These are phyloP conservation scores for Yamadazyma kanchanaburiensis DNA, from an alignment of 1,139 yeast species.

Conservation along the genomic window DNA sequence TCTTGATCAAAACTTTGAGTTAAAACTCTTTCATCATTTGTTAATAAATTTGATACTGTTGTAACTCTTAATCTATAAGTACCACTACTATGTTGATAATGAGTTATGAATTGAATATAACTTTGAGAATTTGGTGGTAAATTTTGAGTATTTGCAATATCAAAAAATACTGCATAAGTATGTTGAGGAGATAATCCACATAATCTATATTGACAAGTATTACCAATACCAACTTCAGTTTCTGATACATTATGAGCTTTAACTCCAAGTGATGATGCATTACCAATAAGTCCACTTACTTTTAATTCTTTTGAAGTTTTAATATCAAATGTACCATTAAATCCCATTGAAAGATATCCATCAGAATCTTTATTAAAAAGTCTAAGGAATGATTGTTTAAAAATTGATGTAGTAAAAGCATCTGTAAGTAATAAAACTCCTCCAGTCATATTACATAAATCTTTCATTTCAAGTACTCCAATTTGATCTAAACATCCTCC, in stretches of 20 bases:
- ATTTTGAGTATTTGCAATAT: constrained; percentile 54
- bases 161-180: constrained; percentile 85
- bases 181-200: constrained; percentile 83
- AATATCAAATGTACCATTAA: constrained; percentile 81
- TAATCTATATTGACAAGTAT: constrained; percentile 83
- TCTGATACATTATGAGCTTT: constrained; percentile 77
- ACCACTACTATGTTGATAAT: constrained; percentile 78
- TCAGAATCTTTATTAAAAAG: constrained; percentile 83
- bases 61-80: constrained; percentile 88
- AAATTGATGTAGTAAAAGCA: constrained; percentile 94
- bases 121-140: constrained; percentile 50
- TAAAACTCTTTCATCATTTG: constrained; percentile 45
- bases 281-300: constrained; percentile 91
- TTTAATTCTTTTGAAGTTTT: constrained; percentile 87
- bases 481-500: constrained; percentile 98
- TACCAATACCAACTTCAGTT: constrained; percentile 90
- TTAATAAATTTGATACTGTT: constrained; percentile 69
- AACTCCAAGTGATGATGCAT: constrained; percentile 72
- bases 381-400: constrained; percentile 89
- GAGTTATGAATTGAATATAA: constrained; percentile 68
- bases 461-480: constrained; percentile 96
- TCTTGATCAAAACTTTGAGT: constrained; percentile 91
- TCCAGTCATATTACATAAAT: constrained; percentile 84
- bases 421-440: constrained; percentile 90
- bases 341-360: constrained; percentile 83